Base-by-base conservation (phyloP, 257 asterid species). In the Voacanga thouarsii region DNA sequence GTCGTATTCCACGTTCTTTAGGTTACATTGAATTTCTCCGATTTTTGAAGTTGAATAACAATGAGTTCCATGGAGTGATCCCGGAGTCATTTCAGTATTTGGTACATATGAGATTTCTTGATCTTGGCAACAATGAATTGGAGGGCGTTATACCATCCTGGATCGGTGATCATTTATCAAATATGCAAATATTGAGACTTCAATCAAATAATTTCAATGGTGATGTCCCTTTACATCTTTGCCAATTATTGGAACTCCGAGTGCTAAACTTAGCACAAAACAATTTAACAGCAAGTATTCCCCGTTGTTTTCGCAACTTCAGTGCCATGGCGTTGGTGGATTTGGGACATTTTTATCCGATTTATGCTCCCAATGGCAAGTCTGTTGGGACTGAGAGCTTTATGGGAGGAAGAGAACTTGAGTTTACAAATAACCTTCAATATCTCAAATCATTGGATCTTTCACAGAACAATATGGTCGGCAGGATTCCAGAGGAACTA, bases 1-100 rank as follows among this genome's bases (percentile, higher is more conserved):
- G 88, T 37, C 23, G 63, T 19, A 75, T 86, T 43, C 86, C 90
- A 11, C 49, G 71, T 43, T 81, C 86, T 16, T 28, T 81, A 6
- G 77, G 89, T 28, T 28, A 53, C 47, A 24, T 86, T 47, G 47
- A 28, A 1, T 44, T 28, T 15, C 84, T 85, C 3, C 57, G 18
- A 3, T 79, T 76, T 7, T 44, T 82, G 49, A 79, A 78, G 57
- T 57, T 85, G 69, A 80, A 76, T 1, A 43, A 53, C 41, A 85
- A 85, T 79, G 77, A 60, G n/a, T 64, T 65, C 68, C 2, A 28
- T 70, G 74, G 74, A 11, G 49, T 44, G 55, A 37, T 70, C 3
- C 74, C 74, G 3, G 8, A 3, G 37, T 70, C 74, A 9, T 16
- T 77, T 57, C 41, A 55, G 10, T 12, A 37, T 11, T 18, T 77